Conservation (phyloP, 768 basidiomycete genomes). For the Suillus spraguei region DNA sequence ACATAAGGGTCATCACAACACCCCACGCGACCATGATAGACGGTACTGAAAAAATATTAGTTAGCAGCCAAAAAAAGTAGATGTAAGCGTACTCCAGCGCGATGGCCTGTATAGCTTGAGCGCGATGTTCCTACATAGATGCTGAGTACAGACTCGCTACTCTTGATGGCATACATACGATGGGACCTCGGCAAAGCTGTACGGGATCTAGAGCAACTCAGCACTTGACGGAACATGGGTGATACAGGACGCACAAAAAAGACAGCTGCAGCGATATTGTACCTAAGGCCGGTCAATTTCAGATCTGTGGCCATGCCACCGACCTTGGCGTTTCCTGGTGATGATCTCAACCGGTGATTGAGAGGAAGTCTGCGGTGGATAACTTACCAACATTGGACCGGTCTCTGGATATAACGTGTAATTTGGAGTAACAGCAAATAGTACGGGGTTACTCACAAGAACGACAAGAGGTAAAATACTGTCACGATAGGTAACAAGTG, state of each 20-base stretch:
- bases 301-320: constrained; percentile 45
- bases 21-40: constrained; percentile 43
- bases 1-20: constrained; percentile 41
- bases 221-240: not conserved
- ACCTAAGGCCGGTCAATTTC: constrained; percentile 35
- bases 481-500: constrained; percentile 48
- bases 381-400: constrained; percentile 46
- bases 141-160: constrained; percentile 6
- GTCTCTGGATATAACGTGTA: constrained; percentile 32
- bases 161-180: constrained; percentile 31
- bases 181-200: constrained; percentile 40
- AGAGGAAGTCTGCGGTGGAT: not conserved
- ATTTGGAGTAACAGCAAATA: not conserved
- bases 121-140: constrained; percentile 36
- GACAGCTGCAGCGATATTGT: constrained; percentile 41
- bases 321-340: constrained; percentile 43
- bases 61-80: constrained; percentile 8
- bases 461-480: constrained; percentile 46
- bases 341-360: not conserved
- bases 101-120: constrained; percentile 40
- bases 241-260: constrained; percentile 33
- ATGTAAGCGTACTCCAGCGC: constrained; percentile 33
- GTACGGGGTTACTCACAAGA: constrained; percentile 34
- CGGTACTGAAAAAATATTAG: constrained; percentile 35
- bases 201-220: constrained; percentile 31